Evolutionary conservation across 306 rosid species (phyloP).

Genomic region (Prosopis cineraria): DNA sequence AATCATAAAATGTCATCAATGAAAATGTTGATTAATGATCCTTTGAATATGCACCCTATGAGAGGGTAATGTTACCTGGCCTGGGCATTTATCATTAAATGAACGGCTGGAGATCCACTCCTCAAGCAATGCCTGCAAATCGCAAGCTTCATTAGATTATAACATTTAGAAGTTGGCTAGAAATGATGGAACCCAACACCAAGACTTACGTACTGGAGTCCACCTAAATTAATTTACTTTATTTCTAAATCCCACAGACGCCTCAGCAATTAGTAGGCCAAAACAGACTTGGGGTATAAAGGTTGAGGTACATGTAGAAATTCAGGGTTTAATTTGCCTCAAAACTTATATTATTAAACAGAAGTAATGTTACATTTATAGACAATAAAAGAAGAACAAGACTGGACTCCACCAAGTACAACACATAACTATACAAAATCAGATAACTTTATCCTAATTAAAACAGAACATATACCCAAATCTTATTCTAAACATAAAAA

Average conservation of each 20-base stretch:
- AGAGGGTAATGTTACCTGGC: constrained; percentile 52
- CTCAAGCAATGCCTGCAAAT: constrained; percentile 87
- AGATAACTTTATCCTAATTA: too few species aligned
- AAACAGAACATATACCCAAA: too few species aligned
- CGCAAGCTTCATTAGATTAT: constrained; percentile 14
- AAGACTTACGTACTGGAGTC: not conserved
- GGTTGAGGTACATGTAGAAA: not conserved
- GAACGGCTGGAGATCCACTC: constrained; percentile 76
- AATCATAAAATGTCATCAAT: not conserved
- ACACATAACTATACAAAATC: too few species aligned
- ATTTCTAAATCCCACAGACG: too few species aligned
- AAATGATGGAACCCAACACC: constrained; percentile 24
- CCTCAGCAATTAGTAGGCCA: not conserved
- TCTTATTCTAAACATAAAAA: too few species aligned
- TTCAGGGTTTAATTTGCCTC: too few species aligned
- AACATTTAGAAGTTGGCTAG: not conserved
- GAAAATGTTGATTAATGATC: not conserved
- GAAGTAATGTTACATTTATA: too few species aligned
- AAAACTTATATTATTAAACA: too few species aligned
- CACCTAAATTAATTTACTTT: too few species aligned
- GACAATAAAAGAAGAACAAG: too few species aligned
- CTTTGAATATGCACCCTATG: not conserved
- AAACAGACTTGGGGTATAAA: not conserved
- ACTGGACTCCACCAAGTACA: too few species aligned
- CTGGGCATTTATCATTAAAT: constrained; percentile 60